Percentiles rank a stretch among this genome's conserved stretches.
These are phyloP conservation scores for Luvunga scandens DNA, from an alignment of 345 rosid species.

Conservation along the genomic window DNA sequence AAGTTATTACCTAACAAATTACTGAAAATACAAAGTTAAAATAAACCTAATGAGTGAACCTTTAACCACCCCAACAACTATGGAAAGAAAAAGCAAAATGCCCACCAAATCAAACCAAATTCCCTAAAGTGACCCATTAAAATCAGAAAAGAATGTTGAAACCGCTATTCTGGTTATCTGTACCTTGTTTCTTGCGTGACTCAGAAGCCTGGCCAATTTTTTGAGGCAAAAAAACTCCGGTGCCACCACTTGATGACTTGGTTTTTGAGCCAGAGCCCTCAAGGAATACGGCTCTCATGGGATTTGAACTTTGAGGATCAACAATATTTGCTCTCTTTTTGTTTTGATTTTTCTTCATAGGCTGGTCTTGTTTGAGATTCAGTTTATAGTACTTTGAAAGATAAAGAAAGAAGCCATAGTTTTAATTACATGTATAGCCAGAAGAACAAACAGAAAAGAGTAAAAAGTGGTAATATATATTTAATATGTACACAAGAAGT, in stretches of 20 bases:
- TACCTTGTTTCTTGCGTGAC: conserved; percentile 65
- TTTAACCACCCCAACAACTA: conserved; percentile 21
- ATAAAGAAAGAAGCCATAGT: neutral
- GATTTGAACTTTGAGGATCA: neutral
- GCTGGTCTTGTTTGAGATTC: conserved; percentile 38
- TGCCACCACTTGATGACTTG: conserved; percentile 50
- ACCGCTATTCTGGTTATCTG: neutral
- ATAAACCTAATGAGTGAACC: neutral
- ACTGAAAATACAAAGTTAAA: conserved; percentile 8
- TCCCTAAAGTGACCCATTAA: neutral
- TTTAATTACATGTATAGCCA: neutral
- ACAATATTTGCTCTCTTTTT: conserved; percentile 14
- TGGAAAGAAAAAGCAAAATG: neutral
- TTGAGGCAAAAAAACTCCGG: conserved; percentile 91
- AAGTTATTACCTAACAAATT: neutral
- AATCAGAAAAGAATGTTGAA: neutral
- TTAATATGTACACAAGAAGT: neutral
- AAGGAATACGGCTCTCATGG: conserved; percentile 61
- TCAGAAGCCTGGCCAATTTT: conserved; percentile 34
- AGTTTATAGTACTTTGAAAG: conserved; percentile 30
- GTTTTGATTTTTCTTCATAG: conserved; percentile 24
- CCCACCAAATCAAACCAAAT: conserved; percentile 8
- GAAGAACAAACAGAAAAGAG: neutral
- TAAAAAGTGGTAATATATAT: neutral
- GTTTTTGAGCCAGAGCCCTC: conserved; percentile 42